A percentile compares a stretch with the other conserved stretches of the same genome.
phyloP scores from a whole-genome alignment of 352 stramenopile genomes.

The Pythium dissotocum region DNA sequence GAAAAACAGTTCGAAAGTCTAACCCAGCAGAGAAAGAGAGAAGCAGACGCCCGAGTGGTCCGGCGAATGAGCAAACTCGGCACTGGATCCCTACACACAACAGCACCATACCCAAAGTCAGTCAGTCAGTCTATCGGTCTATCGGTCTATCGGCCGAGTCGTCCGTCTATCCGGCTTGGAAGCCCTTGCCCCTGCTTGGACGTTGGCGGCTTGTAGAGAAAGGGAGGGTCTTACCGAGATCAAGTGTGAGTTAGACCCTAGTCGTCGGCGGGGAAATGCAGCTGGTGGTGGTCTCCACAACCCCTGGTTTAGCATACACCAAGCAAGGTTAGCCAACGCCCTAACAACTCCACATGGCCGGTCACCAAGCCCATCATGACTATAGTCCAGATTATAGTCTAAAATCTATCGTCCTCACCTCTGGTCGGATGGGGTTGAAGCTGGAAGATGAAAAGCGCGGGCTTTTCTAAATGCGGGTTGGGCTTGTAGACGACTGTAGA shows the following conservation, averaged over 20 bases:
- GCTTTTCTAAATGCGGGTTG: constrained; percentile 18
- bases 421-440: constrained; percentile 21
- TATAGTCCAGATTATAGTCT: background rate
- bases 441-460: constrained; percentile 42
- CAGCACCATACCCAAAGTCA: background rate
- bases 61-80: background rate
- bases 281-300: constrained; percentile 4
- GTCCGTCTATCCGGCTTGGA: background rate
- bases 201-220: constrained; percentile 1
- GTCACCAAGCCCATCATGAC: background rate
- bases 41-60: background rate
- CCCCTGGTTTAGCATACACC: constrained; percentile 7
- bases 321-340: background rate
- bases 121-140: background rate
- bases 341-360: background rate
- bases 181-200: background rate
- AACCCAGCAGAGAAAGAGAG: background rate
- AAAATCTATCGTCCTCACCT: constrained; percentile 17
- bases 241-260: background rate
- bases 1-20: background rate
- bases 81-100: background rate
- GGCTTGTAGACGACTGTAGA: background rate
- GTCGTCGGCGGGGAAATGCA: background rate
- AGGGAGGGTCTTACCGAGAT: background rate
- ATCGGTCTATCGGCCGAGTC: background rate